phyloP scores from a whole-genome alignment of 169 alveolate genomes.

The Plasmodium malariae region DNA sequence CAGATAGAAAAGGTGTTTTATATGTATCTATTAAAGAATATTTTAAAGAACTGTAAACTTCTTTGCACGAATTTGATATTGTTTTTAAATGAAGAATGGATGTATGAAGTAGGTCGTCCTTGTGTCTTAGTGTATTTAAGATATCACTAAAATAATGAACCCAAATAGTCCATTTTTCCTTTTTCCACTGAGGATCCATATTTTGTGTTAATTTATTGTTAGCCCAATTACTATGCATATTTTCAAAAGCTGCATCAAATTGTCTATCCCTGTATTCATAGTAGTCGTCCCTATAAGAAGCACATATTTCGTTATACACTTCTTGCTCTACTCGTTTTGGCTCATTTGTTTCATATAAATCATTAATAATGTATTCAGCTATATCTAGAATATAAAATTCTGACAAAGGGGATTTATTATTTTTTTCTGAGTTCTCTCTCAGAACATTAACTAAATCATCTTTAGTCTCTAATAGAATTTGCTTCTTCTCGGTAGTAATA shows the following conservation, averaged over 20 bases:
- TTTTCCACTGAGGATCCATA: slow-evolving; percentile 17
- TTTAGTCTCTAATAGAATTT: slow-evolving; percentile 8
- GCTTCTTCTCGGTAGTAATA: not conserved
- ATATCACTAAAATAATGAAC: slow-evolving; percentile 36
- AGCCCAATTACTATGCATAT: slow-evolving; percentile 34
- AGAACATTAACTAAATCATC: slow-evolving; percentile 26
- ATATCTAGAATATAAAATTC: not conserved
- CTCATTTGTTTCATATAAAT: not conserved
- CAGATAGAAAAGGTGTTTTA: not conserved
- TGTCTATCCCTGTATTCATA: slow-evolving; percentile 37
- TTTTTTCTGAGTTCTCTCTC: not conserved
- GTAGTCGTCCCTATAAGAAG: slow-evolving; percentile 12
- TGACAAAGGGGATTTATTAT: not conserved
- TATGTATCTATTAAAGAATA: slow-evolving; percentile 14
- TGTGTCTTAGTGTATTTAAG: slow-evolving; percentile 5
- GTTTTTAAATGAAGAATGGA: slow-evolving; percentile 30
- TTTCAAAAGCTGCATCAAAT: slow-evolving; percentile 30
- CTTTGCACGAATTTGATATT: slow-evolving; percentile 9
- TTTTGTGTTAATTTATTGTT: slow-evolving; percentile 19
- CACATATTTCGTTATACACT: slow-evolving; percentile 7
- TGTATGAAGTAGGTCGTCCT: slow-evolving; percentile 11
- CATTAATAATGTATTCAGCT: slow-evolving; percentile 24
- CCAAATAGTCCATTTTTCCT: slow-evolving; percentile 12
- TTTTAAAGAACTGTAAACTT: not conserved
- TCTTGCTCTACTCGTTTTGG: slow-evolving; percentile 3